A percentile compares a stretch with the other conserved stretches of the same genome.
Evolutionary conservation across 2,329 filamentous ascomycete species (phyloP).

Genomic region (Orbilia ellipsospora): DNA sequence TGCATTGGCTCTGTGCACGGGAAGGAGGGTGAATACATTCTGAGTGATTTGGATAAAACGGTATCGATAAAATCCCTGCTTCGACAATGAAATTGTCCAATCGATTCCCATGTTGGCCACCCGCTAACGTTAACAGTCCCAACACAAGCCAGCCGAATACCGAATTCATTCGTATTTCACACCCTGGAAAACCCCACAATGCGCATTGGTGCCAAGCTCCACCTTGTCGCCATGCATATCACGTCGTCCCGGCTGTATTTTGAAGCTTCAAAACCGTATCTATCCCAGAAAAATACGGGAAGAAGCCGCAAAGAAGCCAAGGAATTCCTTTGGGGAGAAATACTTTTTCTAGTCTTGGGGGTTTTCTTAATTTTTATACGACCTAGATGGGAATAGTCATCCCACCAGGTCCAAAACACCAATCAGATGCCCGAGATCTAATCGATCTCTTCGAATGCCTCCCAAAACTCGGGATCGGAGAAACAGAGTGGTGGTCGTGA

Average conservation of each 20-base stretch:
- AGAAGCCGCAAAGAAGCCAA: not conserved
- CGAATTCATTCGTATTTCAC: conserved; percentile 50
- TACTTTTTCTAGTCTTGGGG: not conserved
- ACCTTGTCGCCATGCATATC: not conserved
- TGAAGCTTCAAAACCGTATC: no score
- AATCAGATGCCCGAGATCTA: not conserved
- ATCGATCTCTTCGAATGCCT: no score
- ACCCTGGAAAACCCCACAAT: conserved; percentile 54
- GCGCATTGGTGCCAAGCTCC: conserved; percentile 7
- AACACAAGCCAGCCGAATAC: conserved; percentile 4
- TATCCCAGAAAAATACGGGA: not conserved
- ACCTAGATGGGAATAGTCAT: conserved; percentile 34
- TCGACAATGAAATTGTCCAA: not conserved
- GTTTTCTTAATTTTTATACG: conserved; percentile 27
- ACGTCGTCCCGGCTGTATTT: no score
- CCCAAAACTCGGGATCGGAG: no score
- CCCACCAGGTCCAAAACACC: not conserved
- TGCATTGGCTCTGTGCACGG: not conserved
- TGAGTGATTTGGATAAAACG: no score
- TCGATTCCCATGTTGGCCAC: not conserved
- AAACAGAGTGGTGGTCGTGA: conserved; percentile 14
- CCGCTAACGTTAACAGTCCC: not conserved
- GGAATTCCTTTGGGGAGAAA: not conserved
- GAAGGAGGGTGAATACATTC: no score
- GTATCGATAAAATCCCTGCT: no score